These are phyloP conservation scores for Chlorella sp. DNA, from an alignment of 139 green algal species.

Conservation along the genomic window DNA sequence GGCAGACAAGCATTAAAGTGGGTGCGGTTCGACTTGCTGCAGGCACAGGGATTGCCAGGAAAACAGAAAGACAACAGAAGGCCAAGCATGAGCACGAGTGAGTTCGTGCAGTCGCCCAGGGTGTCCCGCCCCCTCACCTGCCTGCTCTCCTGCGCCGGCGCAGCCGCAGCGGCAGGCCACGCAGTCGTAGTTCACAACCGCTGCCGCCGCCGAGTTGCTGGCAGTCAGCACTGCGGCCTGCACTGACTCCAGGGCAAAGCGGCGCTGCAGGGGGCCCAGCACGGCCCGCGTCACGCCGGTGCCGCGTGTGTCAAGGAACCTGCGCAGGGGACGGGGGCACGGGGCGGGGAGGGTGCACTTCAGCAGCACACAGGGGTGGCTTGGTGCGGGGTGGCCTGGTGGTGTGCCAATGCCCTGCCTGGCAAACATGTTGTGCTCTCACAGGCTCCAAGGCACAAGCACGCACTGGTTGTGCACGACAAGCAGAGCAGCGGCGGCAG, in stretches of 20 bases:
- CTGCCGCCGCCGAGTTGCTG: conserved; percentile 7
- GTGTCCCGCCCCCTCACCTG: not conserved
- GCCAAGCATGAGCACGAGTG: not conserved
- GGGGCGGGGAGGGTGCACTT: not conserved
- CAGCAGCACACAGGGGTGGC: not conserved
- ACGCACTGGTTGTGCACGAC: not conserved
- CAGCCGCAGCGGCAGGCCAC: conserved; percentile 4
- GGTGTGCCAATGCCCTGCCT: not conserved
- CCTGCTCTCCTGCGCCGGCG: not conserved
- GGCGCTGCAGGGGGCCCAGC: conserved; percentile 20
- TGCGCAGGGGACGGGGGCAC: not conserved
- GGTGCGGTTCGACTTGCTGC: not conserved
- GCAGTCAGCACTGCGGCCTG: conserved; percentile 20
- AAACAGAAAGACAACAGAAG: too few species aligned
- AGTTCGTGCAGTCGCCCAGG: not conserved
- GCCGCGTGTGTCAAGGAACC: conserved; percentile 8
- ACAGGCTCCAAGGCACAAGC: not conserved
- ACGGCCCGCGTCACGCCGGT: not conserved
- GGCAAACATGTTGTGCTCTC: not conserved
- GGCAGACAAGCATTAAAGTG: not conserved
- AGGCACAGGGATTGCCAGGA: not conserved
- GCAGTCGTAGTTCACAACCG: conserved; percentile 3
- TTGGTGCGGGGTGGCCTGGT: too few species aligned
- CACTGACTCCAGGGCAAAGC: conserved; percentile 21
- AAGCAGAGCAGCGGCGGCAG: not conserved